phyloP scores from a whole-genome alignment of 1,284 basidiomycete species.

The Moesziomyces antarcticus region DNA sequence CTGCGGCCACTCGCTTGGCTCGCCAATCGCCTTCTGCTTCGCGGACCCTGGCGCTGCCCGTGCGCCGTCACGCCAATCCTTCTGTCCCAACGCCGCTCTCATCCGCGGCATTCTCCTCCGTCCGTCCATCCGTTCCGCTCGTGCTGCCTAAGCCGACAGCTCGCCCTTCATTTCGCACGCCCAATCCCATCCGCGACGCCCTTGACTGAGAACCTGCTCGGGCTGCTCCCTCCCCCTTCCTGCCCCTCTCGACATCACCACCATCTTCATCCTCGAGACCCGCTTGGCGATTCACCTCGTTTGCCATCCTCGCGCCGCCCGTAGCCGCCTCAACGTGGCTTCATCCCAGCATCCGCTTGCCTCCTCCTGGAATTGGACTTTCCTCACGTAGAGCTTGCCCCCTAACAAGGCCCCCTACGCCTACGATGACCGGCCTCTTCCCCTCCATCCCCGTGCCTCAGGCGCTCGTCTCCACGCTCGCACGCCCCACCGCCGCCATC shows the following conservation, averaged over 20 bases:
- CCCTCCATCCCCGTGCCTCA: conserved; percentile 42
- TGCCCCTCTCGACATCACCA: conserved; percentile 3
- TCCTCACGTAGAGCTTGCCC: background rate
- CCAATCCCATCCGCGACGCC: background rate
- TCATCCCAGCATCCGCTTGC: background rate
- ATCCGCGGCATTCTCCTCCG: conserved; percentile 9
- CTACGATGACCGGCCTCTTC: conserved; percentile 31
- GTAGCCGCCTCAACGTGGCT: conserved; percentile 35
- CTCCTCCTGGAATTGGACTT: background rate
- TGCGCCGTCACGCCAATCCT: background rate
- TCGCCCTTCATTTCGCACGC: conserved; percentile 8
- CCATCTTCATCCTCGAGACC: background rate
- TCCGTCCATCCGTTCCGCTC: background rate
- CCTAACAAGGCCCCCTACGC: background rate
- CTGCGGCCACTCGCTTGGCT: background rate
- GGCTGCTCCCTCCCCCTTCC: background rate
- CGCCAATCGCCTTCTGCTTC: background rate
- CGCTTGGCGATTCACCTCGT: conserved; percentile 29
- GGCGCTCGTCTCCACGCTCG: conserved; percentile 25
- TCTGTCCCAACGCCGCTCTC: background rate
- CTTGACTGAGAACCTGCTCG: too few species aligned
- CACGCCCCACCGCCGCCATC: conserved; percentile 33
- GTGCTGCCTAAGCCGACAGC: conserved; percentile 7
- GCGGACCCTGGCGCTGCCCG: background rate
- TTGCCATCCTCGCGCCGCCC: background rate